Evolutionary conservation across 257 asterid genomes (phyloP).

Genomic region (Echium plantagineum): DNA sequence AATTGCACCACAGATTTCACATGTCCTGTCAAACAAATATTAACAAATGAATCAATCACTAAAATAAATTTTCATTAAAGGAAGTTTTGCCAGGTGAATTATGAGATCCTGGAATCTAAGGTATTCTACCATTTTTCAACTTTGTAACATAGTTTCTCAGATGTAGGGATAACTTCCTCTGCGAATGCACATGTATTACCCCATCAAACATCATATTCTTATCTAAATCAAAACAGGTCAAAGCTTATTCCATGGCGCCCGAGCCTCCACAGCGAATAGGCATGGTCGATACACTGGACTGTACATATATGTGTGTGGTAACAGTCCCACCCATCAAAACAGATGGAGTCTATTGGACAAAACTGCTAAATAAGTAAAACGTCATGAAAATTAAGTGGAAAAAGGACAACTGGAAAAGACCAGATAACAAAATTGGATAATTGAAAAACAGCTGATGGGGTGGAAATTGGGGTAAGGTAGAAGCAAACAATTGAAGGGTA

Average conservation of each 20-base stretch:
- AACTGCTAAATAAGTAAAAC: slow-evolving; percentile 1
- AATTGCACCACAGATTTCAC: slow-evolving; percentile 40
- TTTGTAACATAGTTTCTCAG: too few relatives aligned
- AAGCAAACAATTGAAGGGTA: slow-evolving; percentile 1
- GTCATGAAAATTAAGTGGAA: slow-evolving; percentile 1
- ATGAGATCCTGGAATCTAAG: too few relatives aligned
- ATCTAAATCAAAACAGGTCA: not conserved
- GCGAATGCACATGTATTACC: too few relatives aligned
- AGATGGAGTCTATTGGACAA: slow-evolving; percentile 2
- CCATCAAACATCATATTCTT: slow-evolving; percentile 1
- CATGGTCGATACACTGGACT: too few relatives aligned
- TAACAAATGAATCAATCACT: not conserved
- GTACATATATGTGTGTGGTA: too few relatives aligned
- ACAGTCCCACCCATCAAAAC: not conserved
- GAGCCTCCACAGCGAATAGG: too few relatives aligned
- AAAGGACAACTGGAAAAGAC: slow-evolving; percentile 11
- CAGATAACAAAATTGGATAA: slow-evolving; percentile 4
- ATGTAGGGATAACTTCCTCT: too few relatives aligned
- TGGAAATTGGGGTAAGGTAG: not conserved
- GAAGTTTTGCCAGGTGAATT: too few relatives aligned
- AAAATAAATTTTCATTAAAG: too few relatives aligned
- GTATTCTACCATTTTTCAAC: too few relatives aligned
- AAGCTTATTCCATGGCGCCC: too few relatives aligned
- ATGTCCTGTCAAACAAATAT: slow-evolving; percentile 24
- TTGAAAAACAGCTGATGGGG: slow-evolving; percentile 1